Evolutionary conservation across 805 yeast species (phyloP), one percentile per base, ranked within the genome.

Genomic region (Pichia kluyveri): DNA sequence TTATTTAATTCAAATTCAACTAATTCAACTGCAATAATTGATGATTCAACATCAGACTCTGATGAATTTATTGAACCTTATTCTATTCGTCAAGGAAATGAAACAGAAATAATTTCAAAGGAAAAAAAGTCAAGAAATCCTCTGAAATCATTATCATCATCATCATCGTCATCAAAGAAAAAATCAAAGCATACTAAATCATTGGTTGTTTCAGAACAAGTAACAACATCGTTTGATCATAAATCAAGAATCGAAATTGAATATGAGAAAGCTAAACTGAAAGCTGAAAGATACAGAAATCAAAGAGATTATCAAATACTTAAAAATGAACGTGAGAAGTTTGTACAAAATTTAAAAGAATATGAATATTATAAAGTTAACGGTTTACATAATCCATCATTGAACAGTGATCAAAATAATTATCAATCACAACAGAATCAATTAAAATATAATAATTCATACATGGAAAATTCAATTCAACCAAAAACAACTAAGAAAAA

Each of bases 351-450:
- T 32, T 23, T 53, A 46, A 43, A 43, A 11, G 50, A 50, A 17
- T 53, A 53, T 38, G 52, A 47, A 41, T 48, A 43, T 14, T 46
- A 41, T 26, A 50, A 48, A 42, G 51, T 53, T 18, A 48, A 50
- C 30, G 55, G 55, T 49, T 15, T 34, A 34, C 37, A 34, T 15
- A 34, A 34, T 8, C 37, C 37, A 14, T 3, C 9, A 7, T 14
- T 14, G 2, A 18, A 34, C 1, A 34, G 37, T 34, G 18, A 34
- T 34, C 3, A 14, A 14, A 18, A 34, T 14, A 3, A 34, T 34
- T 10, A 12, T 5, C 17, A 15, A 34, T 23, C 26, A 23, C 26
- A 23, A 23, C 26, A 23, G 26, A 23, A 23, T 5, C 26, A 23
- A 5, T 4, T 23, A 4, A 23, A 23, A 23, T 23, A 23, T 23